A percentile compares a stretch with the other conserved stretches of the same genome.
Conservation (phyloP, 306 rosid species). For the Vicia faba region DNA sequence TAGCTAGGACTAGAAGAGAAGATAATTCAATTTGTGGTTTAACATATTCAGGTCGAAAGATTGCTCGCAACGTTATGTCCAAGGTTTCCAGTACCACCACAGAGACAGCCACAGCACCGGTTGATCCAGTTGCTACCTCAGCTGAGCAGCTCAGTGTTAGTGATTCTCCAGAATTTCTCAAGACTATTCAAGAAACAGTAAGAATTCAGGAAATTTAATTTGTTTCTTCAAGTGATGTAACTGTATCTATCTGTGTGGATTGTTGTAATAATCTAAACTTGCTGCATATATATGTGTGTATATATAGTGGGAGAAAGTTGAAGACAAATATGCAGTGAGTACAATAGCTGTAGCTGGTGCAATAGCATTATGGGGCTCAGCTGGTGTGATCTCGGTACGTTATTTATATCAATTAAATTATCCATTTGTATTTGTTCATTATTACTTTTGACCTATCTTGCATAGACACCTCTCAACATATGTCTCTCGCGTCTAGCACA, state of each 20-base stretch:
- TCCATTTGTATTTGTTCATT: neutral
- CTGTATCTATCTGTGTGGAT: too few relatives aligned
- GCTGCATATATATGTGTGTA: neutral
- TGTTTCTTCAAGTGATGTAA: neutral
- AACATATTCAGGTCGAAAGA: conserved; percentile 56
- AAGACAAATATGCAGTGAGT: conserved; percentile 91
- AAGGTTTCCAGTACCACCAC: conserved; percentile 68
- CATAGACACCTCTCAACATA: too few relatives aligned
- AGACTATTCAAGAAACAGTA: conserved; percentile 76
- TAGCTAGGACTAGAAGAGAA: neutral
- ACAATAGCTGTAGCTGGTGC: conserved; percentile 66
- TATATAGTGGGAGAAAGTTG: conserved; percentile 85
- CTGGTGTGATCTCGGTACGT: conserved; percentile 72
- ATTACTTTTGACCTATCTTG: too few relatives aligned
- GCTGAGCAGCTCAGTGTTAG: conserved; percentile 27
- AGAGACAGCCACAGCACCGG: conserved; percentile 48
- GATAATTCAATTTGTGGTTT: neutral
- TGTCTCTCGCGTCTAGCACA: too few relatives aligned
- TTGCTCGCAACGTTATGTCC: conserved; percentile 75
- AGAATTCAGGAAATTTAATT: conserved; percentile 21
- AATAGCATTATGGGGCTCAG: conserved; percentile 72
- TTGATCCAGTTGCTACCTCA: conserved; percentile 53
- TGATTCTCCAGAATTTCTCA: conserved; percentile 69
- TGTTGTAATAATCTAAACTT: too few relatives aligned
- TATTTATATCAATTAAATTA: too few relatives aligned